Conservation (phyloP, 2,329 filamentous ascomycete species). For the Domatiomyces globalis region DNA sequence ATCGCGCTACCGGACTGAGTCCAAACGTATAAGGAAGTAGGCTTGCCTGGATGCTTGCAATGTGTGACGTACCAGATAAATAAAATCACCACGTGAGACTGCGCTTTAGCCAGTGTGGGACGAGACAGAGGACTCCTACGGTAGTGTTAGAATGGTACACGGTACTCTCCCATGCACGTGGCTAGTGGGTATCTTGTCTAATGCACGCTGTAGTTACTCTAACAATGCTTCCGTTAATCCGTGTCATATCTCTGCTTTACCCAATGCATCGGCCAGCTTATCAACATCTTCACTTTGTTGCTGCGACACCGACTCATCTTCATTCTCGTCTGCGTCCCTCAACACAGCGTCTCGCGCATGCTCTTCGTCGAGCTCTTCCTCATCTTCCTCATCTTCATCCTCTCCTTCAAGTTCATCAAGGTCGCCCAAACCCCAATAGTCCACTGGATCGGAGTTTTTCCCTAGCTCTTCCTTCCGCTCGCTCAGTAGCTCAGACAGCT, state of each 20-base stretch:
- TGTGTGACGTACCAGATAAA: neutral
- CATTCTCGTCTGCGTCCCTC: constrained; percentile 54
- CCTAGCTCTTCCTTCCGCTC: constrained; percentile 58
- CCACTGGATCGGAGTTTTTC: constrained; percentile 53
- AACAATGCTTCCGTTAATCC: too few relatives aligned
- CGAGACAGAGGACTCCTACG: too few relatives aligned
- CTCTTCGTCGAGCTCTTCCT: constrained; percentile 52
- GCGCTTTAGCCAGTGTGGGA: too few relatives aligned
- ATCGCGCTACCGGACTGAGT: neutral
- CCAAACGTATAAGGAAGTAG: neutral
- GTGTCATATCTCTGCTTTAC: constrained; percentile 43
- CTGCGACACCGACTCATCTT: constrained; percentile 52
- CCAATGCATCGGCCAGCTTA: constrained; percentile 58
- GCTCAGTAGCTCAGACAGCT: constrained; percentile 57
- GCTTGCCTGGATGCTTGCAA: neutral
- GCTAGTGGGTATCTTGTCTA: neutral
- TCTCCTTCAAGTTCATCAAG: constrained; percentile 73
- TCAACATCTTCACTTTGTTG: constrained; percentile 71
- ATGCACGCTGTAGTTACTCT: neutral
- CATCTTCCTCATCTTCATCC: constrained; percentile 52
- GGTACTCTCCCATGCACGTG: neutral
- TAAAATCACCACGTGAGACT: too few relatives aligned
- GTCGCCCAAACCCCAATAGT: constrained; percentile 72
- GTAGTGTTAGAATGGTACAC: too few relatives aligned
- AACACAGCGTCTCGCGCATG: constrained; percentile 57